phyloP scores from a whole-genome alignment of 2,329 filamentous ascomycete genomes.

The Verruconis gallopava region DNA sequence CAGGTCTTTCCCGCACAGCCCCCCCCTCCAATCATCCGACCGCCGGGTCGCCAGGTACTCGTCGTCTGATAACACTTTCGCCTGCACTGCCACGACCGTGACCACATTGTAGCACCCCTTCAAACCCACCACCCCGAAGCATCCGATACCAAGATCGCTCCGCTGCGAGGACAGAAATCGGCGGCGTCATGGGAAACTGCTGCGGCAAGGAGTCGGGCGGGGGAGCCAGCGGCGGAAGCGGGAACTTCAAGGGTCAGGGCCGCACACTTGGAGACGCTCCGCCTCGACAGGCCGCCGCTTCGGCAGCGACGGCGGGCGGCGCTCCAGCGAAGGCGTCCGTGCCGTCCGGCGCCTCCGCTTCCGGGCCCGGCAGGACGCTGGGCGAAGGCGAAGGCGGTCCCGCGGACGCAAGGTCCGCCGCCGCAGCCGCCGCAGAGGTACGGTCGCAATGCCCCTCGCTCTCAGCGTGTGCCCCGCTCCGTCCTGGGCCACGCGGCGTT shows the following conservation, averaged over 20 bases:
- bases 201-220: conserved; percentile 5
- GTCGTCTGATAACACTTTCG: no score
- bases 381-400: conserved; percentile 35
- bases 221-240: neutral
- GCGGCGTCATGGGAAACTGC: conserved; percentile 3
- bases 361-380: neutral
- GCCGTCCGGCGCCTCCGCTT: neutral
- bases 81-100: no score
- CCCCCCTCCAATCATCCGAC: no score
- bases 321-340: neutral
- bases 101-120: no score
- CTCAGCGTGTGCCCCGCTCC: no score
- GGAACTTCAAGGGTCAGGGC: conserved; percentile 7
- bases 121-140: no score
- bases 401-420: conserved; percentile 56
- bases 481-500: no score
- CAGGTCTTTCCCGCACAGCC: no score
- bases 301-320: neutral
- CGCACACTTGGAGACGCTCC: conserved; percentile 3
- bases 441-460: conserved; percentile 20
- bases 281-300: neutral
- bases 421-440: conserved; percentile 77
- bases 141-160: no score
- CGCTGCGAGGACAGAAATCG: no score
- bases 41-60: no score